phyloP scores from a whole-genome alignment of 2,329 filamentous ascomycete species.

The Aspergillus arachidicola region DNA sequence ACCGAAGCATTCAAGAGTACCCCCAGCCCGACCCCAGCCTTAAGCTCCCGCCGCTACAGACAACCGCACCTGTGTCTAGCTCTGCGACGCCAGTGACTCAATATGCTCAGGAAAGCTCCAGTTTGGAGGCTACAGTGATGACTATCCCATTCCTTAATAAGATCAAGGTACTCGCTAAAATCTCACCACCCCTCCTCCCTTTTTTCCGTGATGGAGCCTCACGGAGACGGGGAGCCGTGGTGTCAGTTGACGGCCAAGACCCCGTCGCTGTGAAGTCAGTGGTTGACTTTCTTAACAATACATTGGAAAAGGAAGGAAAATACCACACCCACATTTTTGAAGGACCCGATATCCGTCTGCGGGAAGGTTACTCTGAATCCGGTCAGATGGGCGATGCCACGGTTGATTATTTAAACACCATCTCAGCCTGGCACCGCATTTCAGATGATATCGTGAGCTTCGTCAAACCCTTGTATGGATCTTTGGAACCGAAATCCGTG shows the following conservation, averaged over 20 bases:
- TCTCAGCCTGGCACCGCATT: slow-evolving; percentile 74
- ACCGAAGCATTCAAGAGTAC: slow-evolving; percentile 26
- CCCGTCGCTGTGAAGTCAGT: slow-evolving; percentile 65
- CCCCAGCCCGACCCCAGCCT: slow-evolving; percentile 52
- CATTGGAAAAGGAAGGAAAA: slow-evolving; percentile 55
- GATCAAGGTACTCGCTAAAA: slow-evolving; percentile 72
- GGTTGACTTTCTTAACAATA: slow-evolving; percentile 62
- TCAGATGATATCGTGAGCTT: slow-evolving; percentile 69
- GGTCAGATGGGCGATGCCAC: slow-evolving; percentile 49
- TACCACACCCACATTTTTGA: slow-evolving; percentile 54
- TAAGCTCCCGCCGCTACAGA: slow-evolving; percentile 58
- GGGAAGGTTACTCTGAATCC: slow-evolving; percentile 23
- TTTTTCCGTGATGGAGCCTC: slow-evolving; percentile 29
- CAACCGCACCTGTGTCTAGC: slow-evolving; percentile 27
- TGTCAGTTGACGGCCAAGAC: slow-evolving; percentile 79
- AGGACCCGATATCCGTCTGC: slow-evolving; percentile 41
- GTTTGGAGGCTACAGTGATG: slow-evolving; percentile 72
- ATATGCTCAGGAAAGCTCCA: slow-evolving; percentile 44
- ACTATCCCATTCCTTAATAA: slow-evolving; percentile 74
- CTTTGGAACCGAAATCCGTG: slow-evolving; percentile 17
- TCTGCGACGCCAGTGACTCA: slow-evolving; percentile 31
- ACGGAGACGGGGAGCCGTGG: slow-evolving; percentile 70
- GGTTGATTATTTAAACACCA: slow-evolving; percentile 65
- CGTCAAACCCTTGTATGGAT: slow-evolving; percentile 45
- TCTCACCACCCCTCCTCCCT: slow-evolving; percentile 67